Conservation (phyloP, 306 rosid species). For the Erythrophleum fordii region DNA sequence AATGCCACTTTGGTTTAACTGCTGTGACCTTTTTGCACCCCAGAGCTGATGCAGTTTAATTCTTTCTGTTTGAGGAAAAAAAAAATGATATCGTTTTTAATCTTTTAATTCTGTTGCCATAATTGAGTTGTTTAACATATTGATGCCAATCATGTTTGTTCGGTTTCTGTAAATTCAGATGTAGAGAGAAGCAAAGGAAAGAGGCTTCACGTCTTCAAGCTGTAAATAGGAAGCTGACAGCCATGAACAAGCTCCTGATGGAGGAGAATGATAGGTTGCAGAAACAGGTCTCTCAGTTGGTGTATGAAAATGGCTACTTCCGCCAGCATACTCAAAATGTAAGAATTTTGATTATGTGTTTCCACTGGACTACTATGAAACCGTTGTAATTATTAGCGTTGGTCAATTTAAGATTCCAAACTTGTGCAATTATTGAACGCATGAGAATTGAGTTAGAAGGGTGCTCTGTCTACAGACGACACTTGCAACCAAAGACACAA, state of each 20-base stretch:
- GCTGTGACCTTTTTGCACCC: neutral
- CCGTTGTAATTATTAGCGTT: neutral
- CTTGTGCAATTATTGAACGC: neutral
- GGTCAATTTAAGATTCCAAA: neutral
- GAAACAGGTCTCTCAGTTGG: constrained; percentile 91
- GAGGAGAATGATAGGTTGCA: constrained; percentile 93
- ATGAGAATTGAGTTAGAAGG: neutral
- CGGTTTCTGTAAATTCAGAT: constrained; percentile 45
- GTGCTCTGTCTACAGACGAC: constrained; percentile 51
- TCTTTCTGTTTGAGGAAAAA: neutral
- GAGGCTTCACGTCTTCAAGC: constrained; percentile 81
- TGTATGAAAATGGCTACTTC: constrained; percentile 74
- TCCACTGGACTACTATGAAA: neutral
- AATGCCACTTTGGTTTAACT: neutral
- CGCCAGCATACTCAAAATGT: constrained; percentile 27
- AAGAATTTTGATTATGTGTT: neutral
- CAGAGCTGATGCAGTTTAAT: neutral
- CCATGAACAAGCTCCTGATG: constrained; percentile 90
- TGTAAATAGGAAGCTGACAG: constrained; percentile 74
- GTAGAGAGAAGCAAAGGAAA: constrained; percentile 91
- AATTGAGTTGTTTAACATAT: neutral
- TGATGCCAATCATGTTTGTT: neutral
- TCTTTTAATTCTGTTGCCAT: neutral
- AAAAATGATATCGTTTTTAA: neutral
- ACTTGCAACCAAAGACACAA: constrained; percentile 80